phyloP scores from a whole-genome alignment of 805 yeast genomes.

The Saturnispora diversa region DNA sequence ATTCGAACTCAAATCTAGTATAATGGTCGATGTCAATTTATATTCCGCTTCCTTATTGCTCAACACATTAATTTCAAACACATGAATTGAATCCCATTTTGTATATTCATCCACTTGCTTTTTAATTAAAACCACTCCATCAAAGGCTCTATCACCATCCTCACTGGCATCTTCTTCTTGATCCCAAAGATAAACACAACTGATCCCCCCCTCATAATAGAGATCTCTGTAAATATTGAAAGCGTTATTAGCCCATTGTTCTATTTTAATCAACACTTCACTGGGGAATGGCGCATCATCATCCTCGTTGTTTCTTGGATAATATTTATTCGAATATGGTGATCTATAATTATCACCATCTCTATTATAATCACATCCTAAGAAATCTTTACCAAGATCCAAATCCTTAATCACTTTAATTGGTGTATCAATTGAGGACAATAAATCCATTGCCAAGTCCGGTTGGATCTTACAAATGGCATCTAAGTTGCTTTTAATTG shows the following conservation, averaged over 20 bases:
- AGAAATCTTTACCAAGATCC: conserved; percentile 53
- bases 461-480: conserved; percentile 49
- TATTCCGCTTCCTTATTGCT: conserved; percentile 40
- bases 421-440: conserved; percentile 85
- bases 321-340: conserved; percentile 80
- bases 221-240: conserved; percentile 89
- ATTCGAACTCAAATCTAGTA: conserved; percentile 72
- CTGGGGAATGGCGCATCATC: conserved; percentile 77
- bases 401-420: conserved; percentile 45
- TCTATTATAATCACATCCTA: conserved; percentile 90
- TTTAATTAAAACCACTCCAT: conserved; percentile 85
- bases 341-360: conserved; percentile 90
- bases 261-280: conserved; percentile 58
- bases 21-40: conserved; percentile 79
- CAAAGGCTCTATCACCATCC: conserved; percentile 57
- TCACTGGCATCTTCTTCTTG: conserved; percentile 46
- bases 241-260: conserved; percentile 76
- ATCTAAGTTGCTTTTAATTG: conserved; percentile 38
- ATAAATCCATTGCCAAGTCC: conserved; percentile 75
- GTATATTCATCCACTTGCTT: conserved; percentile 48
- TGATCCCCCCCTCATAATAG: conserved; percentile 90
- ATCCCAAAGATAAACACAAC: conserved; percentile 91
- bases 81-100: conserved; percentile 91
- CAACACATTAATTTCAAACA: conserved; percentile 59
- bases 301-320: conserved; percentile 37